A percentile compares a stretch with the other conserved stretches of the same genome.
These are phyloP conservation scores for Vishniacozyma victoriae DNA, from an alignment of 768 basidiomycete species.

Conservation along the genomic window DNA sequence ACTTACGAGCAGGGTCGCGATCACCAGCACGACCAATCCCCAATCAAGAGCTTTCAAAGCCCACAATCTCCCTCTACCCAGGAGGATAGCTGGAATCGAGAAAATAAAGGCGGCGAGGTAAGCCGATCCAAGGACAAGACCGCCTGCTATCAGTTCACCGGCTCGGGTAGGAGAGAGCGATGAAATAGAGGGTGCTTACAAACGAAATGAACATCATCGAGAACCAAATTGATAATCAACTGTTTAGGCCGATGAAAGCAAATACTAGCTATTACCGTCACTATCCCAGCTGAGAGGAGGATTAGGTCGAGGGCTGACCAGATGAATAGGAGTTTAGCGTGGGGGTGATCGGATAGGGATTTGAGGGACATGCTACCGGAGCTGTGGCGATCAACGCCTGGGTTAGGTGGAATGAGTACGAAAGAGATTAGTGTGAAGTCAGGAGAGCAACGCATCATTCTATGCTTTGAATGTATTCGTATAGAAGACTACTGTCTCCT, in stretches of 20 bases:
- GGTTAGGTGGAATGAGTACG: too few species aligned
- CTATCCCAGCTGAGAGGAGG: conserved; percentile 63
- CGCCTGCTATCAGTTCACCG: too few species aligned
- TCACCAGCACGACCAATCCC: not conserved
- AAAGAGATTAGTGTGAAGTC: too few species aligned
- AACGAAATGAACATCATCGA: conserved; percentile 50
- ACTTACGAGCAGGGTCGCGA: not conserved
- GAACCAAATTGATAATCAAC: conserved; percentile 58
- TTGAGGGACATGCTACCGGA: too few species aligned
- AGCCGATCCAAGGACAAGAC: not conserved
- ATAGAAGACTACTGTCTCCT: too few species aligned
- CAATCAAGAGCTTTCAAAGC: not conserved
- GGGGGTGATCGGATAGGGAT: too few species aligned
- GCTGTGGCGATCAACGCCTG: too few species aligned
- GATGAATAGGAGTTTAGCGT: conserved; percentile 59
- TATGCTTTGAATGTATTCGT: too few species aligned
- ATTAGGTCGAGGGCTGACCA: conserved; percentile 68
- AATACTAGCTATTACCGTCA: conserved; percentile 64
- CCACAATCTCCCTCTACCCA: not conserved
- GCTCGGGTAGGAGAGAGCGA: too few species aligned
- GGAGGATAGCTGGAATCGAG: not conserved
- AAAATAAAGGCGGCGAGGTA: not conserved
- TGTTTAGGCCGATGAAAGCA: conserved; percentile 62
- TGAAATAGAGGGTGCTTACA: conserved; percentile 50
- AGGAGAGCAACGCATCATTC: too few species aligned